Evolutionary conservation across 2,329 filamentous ascomycete species (phyloP), one percentile per base, ranked within the genome.

Genomic region (Fusarium musae): DNA sequence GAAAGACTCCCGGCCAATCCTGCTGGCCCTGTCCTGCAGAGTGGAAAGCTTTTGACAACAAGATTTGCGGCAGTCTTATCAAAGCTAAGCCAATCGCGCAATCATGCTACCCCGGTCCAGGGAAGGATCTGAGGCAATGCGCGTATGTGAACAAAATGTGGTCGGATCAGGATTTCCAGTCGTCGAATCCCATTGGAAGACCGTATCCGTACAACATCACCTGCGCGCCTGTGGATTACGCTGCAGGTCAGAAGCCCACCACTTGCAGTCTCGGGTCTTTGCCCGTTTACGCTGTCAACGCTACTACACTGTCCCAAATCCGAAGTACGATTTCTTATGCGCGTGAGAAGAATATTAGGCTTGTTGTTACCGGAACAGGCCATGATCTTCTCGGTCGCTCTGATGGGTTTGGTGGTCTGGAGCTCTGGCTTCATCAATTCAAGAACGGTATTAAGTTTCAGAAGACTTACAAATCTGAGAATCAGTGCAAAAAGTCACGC

Each of bases 141-240:
- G 66, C 60, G 1, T 63, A 73, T 21, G 66, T 73, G 21, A 73
- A 43, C 19, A 63, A 70, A 43, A 73, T 73, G 70, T 73, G 70
- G 70, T 63, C 70, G 17, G 70, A 73, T 34, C 70, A 73, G 26
- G 61, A 73, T 42, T 73, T 73, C 12, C 70, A 73, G 21, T 67
- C 70, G 0, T 70, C 66, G 16, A 50, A 73, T 57, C 70, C 70
- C 7, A 67, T 73, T 16, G 70, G 70, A 9, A 73, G 70, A 32
- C 65, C 70, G 16, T 73, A 73, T 49, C 70, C 70, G 6, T 70
- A 73, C n/a, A 73, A 73, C 21, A 73, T 73, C 26, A 73, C 70
- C 15, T 73, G 70, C 10, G 54, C 70, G 4, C 70, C 70, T 8
- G 70, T 73, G 3, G 53, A 73, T 13, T 70, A 70, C 30, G 49